A percentile compares a stretch with the other conserved stretches of the same genome.
Evolutionary conservation across 805 yeast species (phyloP).

Genomic region (Wickerhamiella sergipiensis): DNA sequence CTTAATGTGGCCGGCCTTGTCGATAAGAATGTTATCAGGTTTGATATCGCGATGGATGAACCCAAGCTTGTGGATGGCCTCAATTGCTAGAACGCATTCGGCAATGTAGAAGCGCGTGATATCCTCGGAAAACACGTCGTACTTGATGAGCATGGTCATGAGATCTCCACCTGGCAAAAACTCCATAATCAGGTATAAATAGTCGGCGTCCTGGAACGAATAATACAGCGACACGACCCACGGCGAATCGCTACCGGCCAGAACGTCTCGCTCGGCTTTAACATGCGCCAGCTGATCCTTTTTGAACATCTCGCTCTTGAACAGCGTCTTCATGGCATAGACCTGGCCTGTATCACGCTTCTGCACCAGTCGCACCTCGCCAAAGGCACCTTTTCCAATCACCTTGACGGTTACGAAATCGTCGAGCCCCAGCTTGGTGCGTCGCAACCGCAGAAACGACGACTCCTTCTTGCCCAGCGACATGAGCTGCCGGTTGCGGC

Average conservation of each 20-base stretch:
- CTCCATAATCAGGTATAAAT: slow-evolving; percentile 68
- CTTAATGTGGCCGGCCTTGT: slow-evolving; percentile 58
- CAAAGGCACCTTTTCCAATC: slow-evolving; percentile 94
- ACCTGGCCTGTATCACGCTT: slow-evolving; percentile 84
- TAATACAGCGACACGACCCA: slow-evolving; percentile 79
- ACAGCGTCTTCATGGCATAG: slow-evolving; percentile 85
- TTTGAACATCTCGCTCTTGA: slow-evolving; percentile 85
- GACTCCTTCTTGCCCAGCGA: slow-evolving; percentile 81
- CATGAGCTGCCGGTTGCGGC: slow-evolving; percentile 67
- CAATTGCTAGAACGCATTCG: slow-evolving; percentile 88
- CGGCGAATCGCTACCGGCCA: slow-evolving; percentile 79
- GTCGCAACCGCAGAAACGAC: slow-evolving; percentile 66
- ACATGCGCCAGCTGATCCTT: slow-evolving; percentile 92
- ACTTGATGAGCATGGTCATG: slow-evolving; percentile 91
- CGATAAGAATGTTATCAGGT: slow-evolving; percentile 89
- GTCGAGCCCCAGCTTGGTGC: slow-evolving; percentile 69
- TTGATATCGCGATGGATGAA: slow-evolving; percentile 94
- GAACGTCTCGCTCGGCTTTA: slow-evolving; percentile 88
- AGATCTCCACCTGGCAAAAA: slow-evolving; percentile 74
- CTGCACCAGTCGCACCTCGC: slow-evolving; percentile 90
- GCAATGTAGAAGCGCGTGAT: slow-evolving; percentile 84
- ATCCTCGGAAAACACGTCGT: slow-evolving; percentile 89
- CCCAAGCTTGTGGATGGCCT: slow-evolving; percentile 83
- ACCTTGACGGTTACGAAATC: slow-evolving; percentile 81
- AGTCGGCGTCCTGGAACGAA: slow-evolving; percentile 67